Evolutionary conservation across 2,329 filamentous ascomycete genomes (phyloP).

Genomic region (Fusarium succisae): DNA sequence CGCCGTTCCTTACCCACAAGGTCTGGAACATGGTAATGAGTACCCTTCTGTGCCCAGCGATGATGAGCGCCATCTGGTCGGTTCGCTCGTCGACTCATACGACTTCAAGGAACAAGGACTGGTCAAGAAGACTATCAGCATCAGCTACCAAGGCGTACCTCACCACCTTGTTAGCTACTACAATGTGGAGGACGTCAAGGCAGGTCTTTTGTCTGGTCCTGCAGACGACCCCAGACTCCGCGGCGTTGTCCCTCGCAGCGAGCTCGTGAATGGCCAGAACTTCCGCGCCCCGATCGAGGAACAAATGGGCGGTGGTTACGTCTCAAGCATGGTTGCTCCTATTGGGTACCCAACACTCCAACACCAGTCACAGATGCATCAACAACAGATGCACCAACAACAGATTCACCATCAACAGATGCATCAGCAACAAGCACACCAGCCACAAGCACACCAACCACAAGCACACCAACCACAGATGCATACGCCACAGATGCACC

Average conservation of each 20-base stretch:
- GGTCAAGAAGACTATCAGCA: constrained; percentile 92
- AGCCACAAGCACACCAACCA: neutral
- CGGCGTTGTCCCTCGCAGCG: constrained; percentile 62
- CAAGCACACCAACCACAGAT: neutral
- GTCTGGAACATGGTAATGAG: constrained; percentile 16
- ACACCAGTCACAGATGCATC: neutral
- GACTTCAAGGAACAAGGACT: constrained; percentile 84
- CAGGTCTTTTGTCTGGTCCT: constrained; percentile 67
- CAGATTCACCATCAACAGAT: neutral
- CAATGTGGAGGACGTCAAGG: constrained; percentile 79
- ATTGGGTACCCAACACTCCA: neutral
- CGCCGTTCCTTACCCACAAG: constrained; percentile 7
- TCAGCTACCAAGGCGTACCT: constrained; percentile 76
- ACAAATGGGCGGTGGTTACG: neutral
- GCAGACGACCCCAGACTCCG: constrained; percentile 53
- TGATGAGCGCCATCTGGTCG: constrained; percentile 65
- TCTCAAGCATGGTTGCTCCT: neutral
- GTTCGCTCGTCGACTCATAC: constrained; percentile 89
- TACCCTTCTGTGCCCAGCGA: constrained; percentile 39
- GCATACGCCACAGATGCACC: neutral
- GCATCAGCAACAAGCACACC: neutral
- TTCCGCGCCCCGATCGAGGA: constrained; percentile 71
- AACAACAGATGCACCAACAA: neutral
- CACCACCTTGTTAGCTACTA: constrained; percentile 94
- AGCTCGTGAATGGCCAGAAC: constrained; percentile 70